Evolutionary conservation across 306 rosid genomes (phyloP).

Genomic region (Dryas drummondii): DNA sequence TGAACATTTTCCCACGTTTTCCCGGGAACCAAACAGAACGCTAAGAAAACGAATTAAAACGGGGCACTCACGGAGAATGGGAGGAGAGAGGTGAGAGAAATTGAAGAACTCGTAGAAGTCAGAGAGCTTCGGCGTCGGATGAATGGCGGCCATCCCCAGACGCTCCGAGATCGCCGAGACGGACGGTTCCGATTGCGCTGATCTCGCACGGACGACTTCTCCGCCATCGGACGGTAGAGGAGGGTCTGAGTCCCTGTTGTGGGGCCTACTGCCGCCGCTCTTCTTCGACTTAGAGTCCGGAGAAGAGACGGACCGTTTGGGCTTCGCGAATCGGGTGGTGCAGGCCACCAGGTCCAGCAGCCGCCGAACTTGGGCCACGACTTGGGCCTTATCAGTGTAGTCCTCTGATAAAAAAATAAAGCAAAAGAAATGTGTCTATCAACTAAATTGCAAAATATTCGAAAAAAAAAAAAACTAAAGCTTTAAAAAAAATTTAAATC

Average conservation of each 20-base stretch:
- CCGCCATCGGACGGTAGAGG: slow-evolving; percentile 42
- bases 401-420: slow-evolving; percentile 48
- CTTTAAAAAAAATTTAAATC: too few species aligned
- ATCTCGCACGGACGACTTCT: slow-evolving; percentile 32
- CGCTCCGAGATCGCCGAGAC: slow-evolving; percentile 63
- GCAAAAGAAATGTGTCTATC: neutral
- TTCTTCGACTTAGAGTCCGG: slow-evolving; percentile 71
- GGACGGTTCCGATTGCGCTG: slow-evolving; percentile 35
- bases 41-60: neutral
- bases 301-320: slow-evolving; percentile 45
- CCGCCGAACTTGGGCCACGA: slow-evolving; percentile 71
- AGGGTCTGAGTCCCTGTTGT: slow-evolving; percentile 37
- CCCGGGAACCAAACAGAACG: neutral
- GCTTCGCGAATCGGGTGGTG: slow-evolving; percentile 67
- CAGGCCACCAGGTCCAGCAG: slow-evolving; percentile 77
- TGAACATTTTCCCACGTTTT: neutral
- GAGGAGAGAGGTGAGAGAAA: slow-evolving; percentile 67
- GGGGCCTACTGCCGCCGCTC: slow-evolving; percentile 31
- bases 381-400: slow-evolving; percentile 52
- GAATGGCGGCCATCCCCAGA: slow-evolving; percentile 84
- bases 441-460: neutral
- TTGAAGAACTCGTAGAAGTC: slow-evolving; percentile 93
- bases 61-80: slow-evolving; percentile 60
- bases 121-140: slow-evolving; percentile 85
- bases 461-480: neutral